Conservation (phyloP, 441 rosid genomes). For the Syzygium syzygioides region DNA sequence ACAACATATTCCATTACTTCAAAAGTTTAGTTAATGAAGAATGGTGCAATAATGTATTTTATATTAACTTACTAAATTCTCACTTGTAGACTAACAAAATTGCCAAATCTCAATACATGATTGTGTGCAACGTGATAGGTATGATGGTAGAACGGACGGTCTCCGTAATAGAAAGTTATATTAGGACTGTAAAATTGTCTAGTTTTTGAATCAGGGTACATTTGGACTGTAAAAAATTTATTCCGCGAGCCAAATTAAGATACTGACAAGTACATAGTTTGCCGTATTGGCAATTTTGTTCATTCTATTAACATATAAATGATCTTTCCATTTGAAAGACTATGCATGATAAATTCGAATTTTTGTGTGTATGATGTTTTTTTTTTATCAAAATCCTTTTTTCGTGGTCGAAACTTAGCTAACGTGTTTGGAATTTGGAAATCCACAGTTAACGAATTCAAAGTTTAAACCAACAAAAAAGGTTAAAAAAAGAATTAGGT, state of each 20-base stretch:
- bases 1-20: neutral
- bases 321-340: neutral
- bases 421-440: no score
- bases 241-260: neutral
- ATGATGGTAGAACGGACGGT: no score
- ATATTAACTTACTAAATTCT: neutral
- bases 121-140: neutral
- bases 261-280: neutral
- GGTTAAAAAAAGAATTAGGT: neutral
- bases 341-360: neutral
- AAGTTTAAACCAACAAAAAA: neutral
- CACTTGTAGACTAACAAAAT: neutral
- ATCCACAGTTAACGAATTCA: no score
- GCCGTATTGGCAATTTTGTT: neutral
- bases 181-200: neutral
- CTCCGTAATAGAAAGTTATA: neutral
- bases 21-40: neutral
- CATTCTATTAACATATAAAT: neutral
- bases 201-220: neutral
- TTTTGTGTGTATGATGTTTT: accelerated
- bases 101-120: neutral
- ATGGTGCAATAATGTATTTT: neutral
- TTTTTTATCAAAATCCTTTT: neutral
- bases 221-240: no score
- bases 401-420: neutral